phyloP scores from a whole-genome alignment of 1,284 basidiomycete species.

The Ceraceosorus guamensis region DNA sequence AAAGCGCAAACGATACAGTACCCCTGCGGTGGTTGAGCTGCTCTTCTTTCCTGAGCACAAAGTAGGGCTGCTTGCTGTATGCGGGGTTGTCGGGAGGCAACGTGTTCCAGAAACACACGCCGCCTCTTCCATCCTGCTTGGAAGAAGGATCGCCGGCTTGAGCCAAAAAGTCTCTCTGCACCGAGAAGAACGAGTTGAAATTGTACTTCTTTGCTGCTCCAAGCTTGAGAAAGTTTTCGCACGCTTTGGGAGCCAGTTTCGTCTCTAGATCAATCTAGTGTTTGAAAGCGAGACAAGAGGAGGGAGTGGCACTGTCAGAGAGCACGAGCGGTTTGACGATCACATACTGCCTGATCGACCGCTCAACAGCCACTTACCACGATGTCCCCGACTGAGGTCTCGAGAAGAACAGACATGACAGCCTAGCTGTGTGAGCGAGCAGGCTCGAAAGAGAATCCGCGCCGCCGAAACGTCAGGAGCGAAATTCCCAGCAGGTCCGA shows the following conservation, averaged over 20 bases:
- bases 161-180: constrained; percentile 92
- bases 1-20: constrained; percentile 60
- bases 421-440: neutral
- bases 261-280: constrained; percentile 75
- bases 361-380: constrained; percentile 51
- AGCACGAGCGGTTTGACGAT: neutral
- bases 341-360: no score
- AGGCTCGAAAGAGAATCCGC: neutral
- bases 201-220: constrained; percentile 97
- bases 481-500: no score
- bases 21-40: constrained; percentile 79
- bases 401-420: constrained; percentile 86
- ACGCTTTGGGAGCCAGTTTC: constrained; percentile 79
- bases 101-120: constrained; percentile 70
- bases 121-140: constrained; percentile 68
- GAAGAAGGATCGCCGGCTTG: constrained; percentile 93
- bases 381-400: constrained; percentile 90
- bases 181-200: constrained; percentile 75
- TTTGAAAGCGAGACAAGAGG: neutral
- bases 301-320: neutral
- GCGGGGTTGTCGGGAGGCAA: constrained; percentile 49
- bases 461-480: no score
- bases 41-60: constrained; percentile 69
- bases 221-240: constrained; percentile 91
- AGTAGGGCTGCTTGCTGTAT: constrained; percentile 60